Evolutionary conservation across 768 basidiomycete genomes (phyloP).

Genomic region (Amanita inopinata): DNA sequence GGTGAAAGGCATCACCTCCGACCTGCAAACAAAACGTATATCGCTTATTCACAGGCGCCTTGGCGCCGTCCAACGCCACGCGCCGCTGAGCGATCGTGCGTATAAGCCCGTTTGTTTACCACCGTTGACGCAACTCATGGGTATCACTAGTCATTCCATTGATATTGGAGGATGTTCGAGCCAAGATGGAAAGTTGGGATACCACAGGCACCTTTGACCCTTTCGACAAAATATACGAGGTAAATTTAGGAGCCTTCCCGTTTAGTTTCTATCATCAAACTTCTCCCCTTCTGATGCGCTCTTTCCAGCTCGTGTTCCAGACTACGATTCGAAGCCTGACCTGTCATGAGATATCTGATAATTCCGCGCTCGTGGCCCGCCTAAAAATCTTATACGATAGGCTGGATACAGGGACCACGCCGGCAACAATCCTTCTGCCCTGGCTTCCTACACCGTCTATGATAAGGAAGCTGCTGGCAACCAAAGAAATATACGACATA

Average conservation of each 20-base stretch:
- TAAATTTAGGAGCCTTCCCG: conserved; percentile 21
- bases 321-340: conserved; percentile 60
- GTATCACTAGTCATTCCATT: conserved; percentile 46
- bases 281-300: conserved; percentile 9
- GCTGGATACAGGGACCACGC: conserved; percentile 63
- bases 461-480: conserved; percentile 60
- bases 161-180: conserved; percentile 55
- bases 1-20: conserved; percentile 65
- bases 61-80: conserved; percentile 50
- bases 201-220: conserved; percentile 57
- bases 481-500: conserved; percentile 70
- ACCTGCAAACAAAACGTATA: conserved; percentile 52
- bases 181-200: conserved; percentile 58
- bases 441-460: conserved; percentile 72
- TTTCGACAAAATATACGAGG: conserved; percentile 62
- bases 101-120: conserved; percentile 12
- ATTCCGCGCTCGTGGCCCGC: conserved; percentile 48
- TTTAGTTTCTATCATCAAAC: conserved; percentile 9
- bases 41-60: conserved; percentile 66
- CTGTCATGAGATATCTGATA: conserved; percentile 60
- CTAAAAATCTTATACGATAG: conserved; percentile 58
- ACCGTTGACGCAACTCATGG: conserved; percentile 9
- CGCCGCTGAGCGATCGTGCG: conserved; percentile 52
- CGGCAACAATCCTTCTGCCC: conserved; percentile 61
- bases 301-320: conserved; percentile 56